Evolutionary conservation across 768 basidiomycete species (phyloP).

Genomic region (Kondoa malvinella): DNA sequence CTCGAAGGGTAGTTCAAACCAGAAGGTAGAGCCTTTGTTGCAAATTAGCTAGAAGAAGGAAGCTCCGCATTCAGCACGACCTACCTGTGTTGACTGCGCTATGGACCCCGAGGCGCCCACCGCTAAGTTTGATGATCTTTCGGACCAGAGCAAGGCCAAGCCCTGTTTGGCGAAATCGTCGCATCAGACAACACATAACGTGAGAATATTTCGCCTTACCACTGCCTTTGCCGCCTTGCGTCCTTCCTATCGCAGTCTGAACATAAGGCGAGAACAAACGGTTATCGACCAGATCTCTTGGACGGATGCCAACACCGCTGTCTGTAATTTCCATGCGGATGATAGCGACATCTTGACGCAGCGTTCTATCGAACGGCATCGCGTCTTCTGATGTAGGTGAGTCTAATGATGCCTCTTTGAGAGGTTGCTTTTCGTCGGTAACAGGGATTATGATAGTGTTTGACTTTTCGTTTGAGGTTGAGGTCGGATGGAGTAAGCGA

Average conservation of each 20-base stretch:
- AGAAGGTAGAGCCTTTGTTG: conserved; percentile 24
- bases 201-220: too few relatives aligned
- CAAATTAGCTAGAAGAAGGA: neutral
- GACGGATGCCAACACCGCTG: conserved; percentile 35
- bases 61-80: neutral
- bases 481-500: neutral
- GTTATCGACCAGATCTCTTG: conserved; percentile 32
- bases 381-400: neutral
- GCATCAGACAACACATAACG: too few relatives aligned
- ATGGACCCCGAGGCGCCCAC: conserved; percentile 35
- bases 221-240: conserved; percentile 37
- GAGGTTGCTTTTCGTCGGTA: neutral
- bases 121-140: conserved; percentile 36
- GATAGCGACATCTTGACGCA: conserved; percentile 23
- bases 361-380: neutral
- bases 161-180: too few relatives aligned
- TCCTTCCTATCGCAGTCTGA: conserved; percentile 36
- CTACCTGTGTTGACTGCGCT: conserved; percentile 5
- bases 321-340: conserved; percentile 36
- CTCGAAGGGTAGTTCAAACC: conserved; percentile 20
- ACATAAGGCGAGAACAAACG: conserved; percentile 29
- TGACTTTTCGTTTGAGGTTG: neutral
- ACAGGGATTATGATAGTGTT: neutral
- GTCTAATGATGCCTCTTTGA: neutral
- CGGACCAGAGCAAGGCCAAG: conserved; percentile 35